A percentile compares a stretch with the other conserved stretches of the same genome.
Conservation (phyloP, 2,329 filamentous ascomycete genomes). For the Setomelanomma holmii region DNA sequence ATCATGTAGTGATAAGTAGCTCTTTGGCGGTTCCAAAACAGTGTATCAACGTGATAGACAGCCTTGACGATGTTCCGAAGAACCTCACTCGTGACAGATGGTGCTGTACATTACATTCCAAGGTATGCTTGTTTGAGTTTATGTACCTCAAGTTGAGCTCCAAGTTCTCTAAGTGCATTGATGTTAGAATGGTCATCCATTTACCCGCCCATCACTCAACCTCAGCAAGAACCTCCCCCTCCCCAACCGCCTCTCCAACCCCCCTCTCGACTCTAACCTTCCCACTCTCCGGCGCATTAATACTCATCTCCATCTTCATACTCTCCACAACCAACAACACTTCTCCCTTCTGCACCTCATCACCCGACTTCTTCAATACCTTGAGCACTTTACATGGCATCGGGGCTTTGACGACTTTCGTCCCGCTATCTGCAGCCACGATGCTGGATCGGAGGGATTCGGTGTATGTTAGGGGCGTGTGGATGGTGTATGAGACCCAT, state of each 20-base stretch:
- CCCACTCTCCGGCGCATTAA: slow-evolving; percentile 32
- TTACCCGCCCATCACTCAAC: slow-evolving; percentile 3
- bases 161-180: too few relatives aligned
- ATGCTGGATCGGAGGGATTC: slow-evolving; percentile 26
- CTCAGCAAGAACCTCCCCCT: slow-evolving; percentile 40
- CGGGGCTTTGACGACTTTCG: slow-evolving; percentile 30
- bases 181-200: too few relatives aligned
- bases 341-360: slow-evolving; percentile 32
- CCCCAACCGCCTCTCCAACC: slow-evolving; percentile 35
- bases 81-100: too few relatives aligned
- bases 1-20: too few relatives aligned
- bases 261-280: slow-evolving; percentile 27
- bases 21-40: too few relatives aligned
- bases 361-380: slow-evolving; percentile 42
- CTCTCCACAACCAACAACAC: slow-evolving; percentile 28
- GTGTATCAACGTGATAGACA: too few relatives aligned
- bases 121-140: too few relatives aligned
- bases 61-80: too few relatives aligned
- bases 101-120: too few relatives aligned
- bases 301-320: slow-evolving; percentile 53
- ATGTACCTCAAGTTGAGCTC: too few relatives aligned
- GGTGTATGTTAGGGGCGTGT: slow-evolving; percentile 38
- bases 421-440: slow-evolving; percentile 16
- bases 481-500: slow-evolving; percentile 30
- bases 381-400: slow-evolving; percentile 49